Evolutionary conservation across 768 basidiomycete species (phyloP).

Genomic region (Lyophyllum decastes): DNA sequence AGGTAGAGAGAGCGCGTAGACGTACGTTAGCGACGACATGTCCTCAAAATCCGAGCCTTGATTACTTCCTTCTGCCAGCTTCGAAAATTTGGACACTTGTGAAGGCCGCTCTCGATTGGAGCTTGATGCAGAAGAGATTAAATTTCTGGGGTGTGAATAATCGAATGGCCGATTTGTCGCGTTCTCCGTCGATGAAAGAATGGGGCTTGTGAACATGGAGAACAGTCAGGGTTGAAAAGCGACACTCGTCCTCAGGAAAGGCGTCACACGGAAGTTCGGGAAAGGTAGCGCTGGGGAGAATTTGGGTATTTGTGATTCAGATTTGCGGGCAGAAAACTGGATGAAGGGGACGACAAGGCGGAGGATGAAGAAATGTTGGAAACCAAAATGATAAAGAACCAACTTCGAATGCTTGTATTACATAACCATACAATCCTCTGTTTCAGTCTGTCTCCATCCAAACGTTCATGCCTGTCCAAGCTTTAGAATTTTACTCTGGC

Average conservation of each 20-base stretch:
- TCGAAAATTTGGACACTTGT: constrained; percentile 3
- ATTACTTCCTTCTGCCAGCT: constrained; percentile 11
- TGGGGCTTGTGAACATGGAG: constrained; percentile 10
- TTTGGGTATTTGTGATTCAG: constrained; percentile 6
- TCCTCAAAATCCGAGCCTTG: neutral
- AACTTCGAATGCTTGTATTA: constrained; percentile 14
- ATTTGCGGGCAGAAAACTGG: neutral
- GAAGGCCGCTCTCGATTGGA: constrained; percentile 8
- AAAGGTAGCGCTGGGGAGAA: constrained; percentile 12
- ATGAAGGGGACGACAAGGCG: constrained; percentile 13
- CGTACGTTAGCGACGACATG: constrained; percentile 12
- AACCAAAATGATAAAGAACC: constrained; percentile 22
- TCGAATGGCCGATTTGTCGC: constrained; percentile 1
- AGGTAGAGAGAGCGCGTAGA: constrained; percentile 1
- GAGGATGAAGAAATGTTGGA: constrained; percentile 8
- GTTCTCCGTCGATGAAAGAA: constrained; percentile 6
- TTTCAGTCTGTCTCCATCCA: neutral
- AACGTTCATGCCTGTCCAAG: constrained; percentile 29
- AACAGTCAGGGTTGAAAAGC: constrained; percentile 3
- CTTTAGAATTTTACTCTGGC: constrained; percentile 77
- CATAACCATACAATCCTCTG: constrained; percentile 10
- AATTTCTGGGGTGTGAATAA: neutral
- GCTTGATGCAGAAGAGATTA: neutral
- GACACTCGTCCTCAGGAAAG: constrained; percentile 11
- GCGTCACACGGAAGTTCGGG: constrained; percentile 11